Conservation (phyloP, 345 rosid genomes). For the Dimocarpus longan region DNA sequence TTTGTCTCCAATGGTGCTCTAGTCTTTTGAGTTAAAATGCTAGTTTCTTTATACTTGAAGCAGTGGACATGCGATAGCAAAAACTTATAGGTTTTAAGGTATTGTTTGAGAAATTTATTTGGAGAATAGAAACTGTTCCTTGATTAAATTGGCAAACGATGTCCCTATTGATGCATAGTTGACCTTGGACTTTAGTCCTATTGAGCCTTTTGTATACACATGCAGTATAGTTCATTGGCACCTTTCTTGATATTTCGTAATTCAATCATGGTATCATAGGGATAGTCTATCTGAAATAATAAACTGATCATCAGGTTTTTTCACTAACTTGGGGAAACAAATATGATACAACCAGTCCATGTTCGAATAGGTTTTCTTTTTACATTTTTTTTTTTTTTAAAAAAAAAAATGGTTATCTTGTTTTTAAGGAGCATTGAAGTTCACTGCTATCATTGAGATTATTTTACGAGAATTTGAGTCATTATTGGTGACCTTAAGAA, state of each 20-base stretch:
- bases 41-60: not conserved
- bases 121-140: conserved; percentile 12
- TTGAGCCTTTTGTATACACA: not conserved
- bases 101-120: conserved; percentile 6
- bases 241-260: not conserved
- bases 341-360: not conserved
- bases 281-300: not conserved
- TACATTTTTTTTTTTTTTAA: no score
- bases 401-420: no score
- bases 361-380: not conserved
- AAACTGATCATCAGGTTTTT: not conserved
- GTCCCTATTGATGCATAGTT: not conserved
- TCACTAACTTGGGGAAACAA: not conserved
- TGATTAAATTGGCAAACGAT: not conserved
- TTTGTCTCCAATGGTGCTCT: conserved; percentile 5
- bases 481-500: not conserved
- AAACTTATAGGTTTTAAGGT: not conserved
- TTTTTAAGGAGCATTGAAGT: no score
- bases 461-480: not conserved
- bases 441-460: not conserved
- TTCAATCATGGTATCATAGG: not conserved
- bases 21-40: conserved; percentile 11
- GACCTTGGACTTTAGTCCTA: not conserved
- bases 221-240: conserved; percentile 8
- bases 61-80: not conserved